Evolutionary conservation across 768 basidiomycete genomes (phyloP), one percentile per base, ranked within the genome.

Genomic region (Phylloporus scabripes): DNA sequence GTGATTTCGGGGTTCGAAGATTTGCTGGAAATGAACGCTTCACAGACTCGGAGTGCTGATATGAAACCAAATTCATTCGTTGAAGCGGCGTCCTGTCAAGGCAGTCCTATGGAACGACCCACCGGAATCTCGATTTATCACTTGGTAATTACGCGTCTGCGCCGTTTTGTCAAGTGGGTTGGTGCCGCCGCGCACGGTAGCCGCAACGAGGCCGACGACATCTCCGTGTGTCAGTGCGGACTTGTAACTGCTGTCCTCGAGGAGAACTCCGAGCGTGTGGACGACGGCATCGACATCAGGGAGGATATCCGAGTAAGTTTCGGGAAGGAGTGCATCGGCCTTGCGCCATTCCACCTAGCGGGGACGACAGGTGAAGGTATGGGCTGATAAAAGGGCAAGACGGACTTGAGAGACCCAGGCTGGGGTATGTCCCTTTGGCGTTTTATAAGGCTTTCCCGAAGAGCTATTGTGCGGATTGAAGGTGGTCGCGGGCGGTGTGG

Each of bases 81-180:
- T 51, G 37, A n/a, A 34, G 43, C 32, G 33, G 44, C 12, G 45
- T 46, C 26, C 29, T 38, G 33, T 20, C 33, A 40, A 45, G 37
- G 33, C 34, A 45, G 50, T 48, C 32, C 48, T 41, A 33, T 51
- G 45, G 29, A 42, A 17, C 5, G 5, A 70, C 84, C 49, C 55
- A 95, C 95, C 94, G 15, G 92, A 75, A 70, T 97, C 93, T 43
- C 90, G 77, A 69, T 99, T 99, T 58, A 98, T 69, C 36, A 67
- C 64, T 61, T 94, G 86, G 60, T 98, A 99, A 59, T 70, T 79
- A 60, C 64, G 72, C 58, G 54, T 65, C 49, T 61, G 61, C 52
- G 60, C 64, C 36, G 61, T 61, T 61, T 72, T 74, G 61, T 72
- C 73, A n/a, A 92, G 70, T 17, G 90, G 87, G 69, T 90, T 81